Base-by-base conservation (phyloP, 2,329 filamentous ascomycete species). In the Aspergillus terreus region DNA sequence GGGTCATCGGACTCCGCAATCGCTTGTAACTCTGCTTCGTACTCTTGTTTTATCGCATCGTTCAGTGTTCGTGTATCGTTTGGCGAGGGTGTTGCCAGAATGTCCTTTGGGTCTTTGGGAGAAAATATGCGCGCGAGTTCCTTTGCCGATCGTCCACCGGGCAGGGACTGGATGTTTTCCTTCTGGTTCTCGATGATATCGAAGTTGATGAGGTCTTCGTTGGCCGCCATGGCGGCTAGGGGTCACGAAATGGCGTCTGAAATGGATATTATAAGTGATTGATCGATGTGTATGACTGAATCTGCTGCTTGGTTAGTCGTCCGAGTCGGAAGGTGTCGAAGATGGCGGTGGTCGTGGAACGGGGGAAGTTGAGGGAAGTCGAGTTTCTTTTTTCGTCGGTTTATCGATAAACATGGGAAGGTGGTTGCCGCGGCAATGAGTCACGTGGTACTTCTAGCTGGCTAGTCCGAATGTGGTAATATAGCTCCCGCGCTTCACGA, bases 151-250 rank as follows among this genome's bases (percentile, higher is more conserved):
- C 94, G 79, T 32, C 86, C 94, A 56, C 90, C 88, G 14, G 92
- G 92, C 11, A 99, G 81, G 19, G 91, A 86, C 72, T 96, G 92
- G 51, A 99, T 96, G 73, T 99, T 99, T 76, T 99, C 94, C 75
- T 99, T 99, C 64, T 96, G 92, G 44, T 83, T 84, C 75, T 99
- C 94, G 73, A 99, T 96, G 57, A 96, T 82, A 63, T 95, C 88
- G 76, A 99, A 97, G 75, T 78, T 69, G 58, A 78, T 71, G 46
- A 75, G 64, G 56, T 77, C 75, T 38, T 73, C 68, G 41, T 69
- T 62, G 52, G 59, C 64, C 62, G 71, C 65, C 73, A 76, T 75
- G 30, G 60, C 64, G 61, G 60, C 61, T 6, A 74, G 83, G 42
- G 78, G 85, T 61, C 83, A 6, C 27, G 30, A 23, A 43, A 46